These are phyloP conservation scores for Russula brevipes DNA, from an alignment of 768 basidiomycete species.

Conservation along the genomic window DNA sequence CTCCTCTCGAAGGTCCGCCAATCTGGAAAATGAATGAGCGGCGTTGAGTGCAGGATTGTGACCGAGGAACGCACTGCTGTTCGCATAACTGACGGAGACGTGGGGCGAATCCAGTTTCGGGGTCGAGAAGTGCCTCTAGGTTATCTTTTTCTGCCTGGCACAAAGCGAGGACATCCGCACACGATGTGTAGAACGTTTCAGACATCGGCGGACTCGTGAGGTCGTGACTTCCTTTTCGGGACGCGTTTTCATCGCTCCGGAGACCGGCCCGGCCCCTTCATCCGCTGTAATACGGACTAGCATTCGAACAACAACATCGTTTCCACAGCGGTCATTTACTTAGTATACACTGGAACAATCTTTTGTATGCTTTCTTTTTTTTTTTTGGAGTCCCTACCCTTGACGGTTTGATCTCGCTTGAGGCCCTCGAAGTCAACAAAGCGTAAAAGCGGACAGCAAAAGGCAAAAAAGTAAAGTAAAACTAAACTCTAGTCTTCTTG, in stretches of 20 bases:
- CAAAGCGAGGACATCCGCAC: slow-evolving; percentile 59
- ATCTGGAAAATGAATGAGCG: slow-evolving; percentile 34
- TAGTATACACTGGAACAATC: too few species aligned
- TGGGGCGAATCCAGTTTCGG: slow-evolving; percentile 66
- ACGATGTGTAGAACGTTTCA: slow-evolving; percentile 54
- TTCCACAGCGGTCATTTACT: too few species aligned
- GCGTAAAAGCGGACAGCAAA: too few species aligned
- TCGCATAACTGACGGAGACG: slow-evolving; percentile 47
- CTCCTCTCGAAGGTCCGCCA: slow-evolving; percentile 49
- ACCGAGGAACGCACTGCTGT: slow-evolving; percentile 47
- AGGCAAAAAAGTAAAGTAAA: too few species aligned
- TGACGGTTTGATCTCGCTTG: too few species aligned
- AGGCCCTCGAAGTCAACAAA: background rate
- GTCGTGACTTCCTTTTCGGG: background rate
- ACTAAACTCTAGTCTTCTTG: too few species aligned
- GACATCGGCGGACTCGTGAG: slow-evolving; percentile 35
- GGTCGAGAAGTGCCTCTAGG: slow-evolving; percentile 56
- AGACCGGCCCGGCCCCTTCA: background rate
- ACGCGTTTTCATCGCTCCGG: background rate
- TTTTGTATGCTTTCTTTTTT: too few species aligned
- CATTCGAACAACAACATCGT: too few species aligned
- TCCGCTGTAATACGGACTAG: too few species aligned
- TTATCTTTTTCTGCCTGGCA: slow-evolving; percentile 53
- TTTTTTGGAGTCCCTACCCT: too few species aligned
- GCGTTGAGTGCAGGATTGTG: background rate